Evolutionary conservation across 2,329 filamentous ascomycete genomes (phyloP).

Genomic region (Ceratocystis huliohia): DNA sequence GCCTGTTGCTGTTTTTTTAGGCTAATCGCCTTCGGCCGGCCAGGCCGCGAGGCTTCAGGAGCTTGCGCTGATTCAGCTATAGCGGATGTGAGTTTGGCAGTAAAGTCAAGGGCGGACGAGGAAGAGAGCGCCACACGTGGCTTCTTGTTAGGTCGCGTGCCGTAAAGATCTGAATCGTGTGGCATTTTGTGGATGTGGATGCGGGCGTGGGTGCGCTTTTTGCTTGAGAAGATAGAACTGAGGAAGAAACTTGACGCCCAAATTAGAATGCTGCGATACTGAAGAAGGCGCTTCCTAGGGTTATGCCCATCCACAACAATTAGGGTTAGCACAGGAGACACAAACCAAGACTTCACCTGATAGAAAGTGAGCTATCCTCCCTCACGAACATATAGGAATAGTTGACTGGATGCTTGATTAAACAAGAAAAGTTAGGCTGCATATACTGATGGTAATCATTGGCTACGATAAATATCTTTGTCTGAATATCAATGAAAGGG

Average conservation of each 20-base stretch:
- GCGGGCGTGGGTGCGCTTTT: not conserved
- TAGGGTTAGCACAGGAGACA: not conserved
- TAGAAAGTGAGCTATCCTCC: too few relatives aligned
- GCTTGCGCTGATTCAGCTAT: slow-evolving; percentile 46
- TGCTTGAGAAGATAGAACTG: not conserved
- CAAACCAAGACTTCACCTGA: too few relatives aligned
- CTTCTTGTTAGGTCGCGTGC: slow-evolving; percentile 57
- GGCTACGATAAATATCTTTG: too few relatives aligned
- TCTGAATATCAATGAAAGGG: too few relatives aligned
- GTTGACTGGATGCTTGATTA: too few relatives aligned
- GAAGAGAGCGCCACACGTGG: slow-evolving; percentile 57
- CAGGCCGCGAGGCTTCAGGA: slow-evolving; percentile 18
- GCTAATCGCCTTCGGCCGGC: not conserved
- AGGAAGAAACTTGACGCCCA: not conserved
- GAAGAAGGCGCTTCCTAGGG: not conserved
- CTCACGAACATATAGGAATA: too few relatives aligned
- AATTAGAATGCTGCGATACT: not conserved
- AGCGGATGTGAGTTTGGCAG: slow-evolving; percentile 73
- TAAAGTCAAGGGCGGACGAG: slow-evolving; percentile 66
- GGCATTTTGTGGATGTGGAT: slow-evolving; percentile 33
- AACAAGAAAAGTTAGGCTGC: too few relatives aligned
- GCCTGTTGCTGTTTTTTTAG: slow-evolving; percentile 25
- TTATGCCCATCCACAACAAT: too few relatives aligned
- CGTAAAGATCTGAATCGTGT: slow-evolving; percentile 63
- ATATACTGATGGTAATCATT: too few relatives aligned